Evolutionary conservation across 345 rosid species (phyloP).

Genomic region (Luvunga scandens): DNA sequence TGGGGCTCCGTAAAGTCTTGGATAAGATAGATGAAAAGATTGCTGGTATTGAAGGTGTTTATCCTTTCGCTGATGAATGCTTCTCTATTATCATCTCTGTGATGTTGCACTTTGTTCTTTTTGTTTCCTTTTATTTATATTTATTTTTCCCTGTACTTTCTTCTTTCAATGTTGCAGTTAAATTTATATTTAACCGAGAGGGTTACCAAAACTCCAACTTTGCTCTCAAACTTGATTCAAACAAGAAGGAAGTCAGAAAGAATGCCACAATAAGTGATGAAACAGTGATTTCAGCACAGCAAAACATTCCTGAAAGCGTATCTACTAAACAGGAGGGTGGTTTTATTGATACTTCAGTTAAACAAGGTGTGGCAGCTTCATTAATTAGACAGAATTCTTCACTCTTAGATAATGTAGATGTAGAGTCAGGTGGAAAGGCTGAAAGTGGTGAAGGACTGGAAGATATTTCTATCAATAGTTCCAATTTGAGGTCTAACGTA

Average conservation of each 20-base stretch:
- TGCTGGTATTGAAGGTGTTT: constrained; percentile 68
- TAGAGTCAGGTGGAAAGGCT: constrained; percentile 1
- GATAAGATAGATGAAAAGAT: constrained; percentile 62
- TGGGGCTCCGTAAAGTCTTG: constrained; percentile 31
- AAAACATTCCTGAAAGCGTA: constrained; percentile 7
- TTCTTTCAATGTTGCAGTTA: constrained; percentile 54
- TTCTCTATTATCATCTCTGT: not conserved
- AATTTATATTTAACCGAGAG: constrained; percentile 54
- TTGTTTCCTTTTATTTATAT: constrained; percentile 8
- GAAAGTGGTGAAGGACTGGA: constrained; percentile 14
- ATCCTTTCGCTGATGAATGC: constrained; percentile 7
- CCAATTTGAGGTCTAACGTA: not conserved
- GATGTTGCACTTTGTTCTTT: constrained; percentile 2
- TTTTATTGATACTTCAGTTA: constrained; percentile 19
- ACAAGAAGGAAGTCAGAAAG: constrained; percentile 21
- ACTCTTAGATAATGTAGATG: not conserved
- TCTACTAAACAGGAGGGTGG: constrained; percentile 22
- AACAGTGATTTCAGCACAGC: constrained; percentile 12
- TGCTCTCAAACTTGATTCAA: constrained; percentile 28
- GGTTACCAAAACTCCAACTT: constrained; percentile 23
- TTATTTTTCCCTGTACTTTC: not conserved
- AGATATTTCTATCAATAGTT: not conserved
- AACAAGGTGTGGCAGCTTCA: constrained; percentile 11
- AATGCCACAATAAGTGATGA: constrained; percentile 17
- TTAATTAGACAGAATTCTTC: constrained; percentile 11